Conservation (phyloP, 306 rosid species). For the Senna siamea region DNA sequence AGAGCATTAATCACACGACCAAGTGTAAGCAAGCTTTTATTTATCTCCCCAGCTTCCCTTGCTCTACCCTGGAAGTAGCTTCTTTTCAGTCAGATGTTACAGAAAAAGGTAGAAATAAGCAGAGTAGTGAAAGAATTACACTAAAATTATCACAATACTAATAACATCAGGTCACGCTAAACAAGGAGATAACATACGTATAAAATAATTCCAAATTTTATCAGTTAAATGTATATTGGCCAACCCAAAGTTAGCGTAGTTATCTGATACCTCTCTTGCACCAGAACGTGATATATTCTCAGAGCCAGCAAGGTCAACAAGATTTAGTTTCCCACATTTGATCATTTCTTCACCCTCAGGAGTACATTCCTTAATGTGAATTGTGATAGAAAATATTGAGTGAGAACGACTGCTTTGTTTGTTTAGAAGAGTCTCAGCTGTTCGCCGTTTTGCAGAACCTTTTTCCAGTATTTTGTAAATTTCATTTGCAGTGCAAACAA, state of each 20-base stretch:
- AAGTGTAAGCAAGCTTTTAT: conserved; percentile 96
- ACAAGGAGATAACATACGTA: conserved; percentile 12
- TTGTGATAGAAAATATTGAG: conserved; percentile 98
- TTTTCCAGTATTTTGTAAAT: conserved; percentile 96
- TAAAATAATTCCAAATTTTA: conserved; percentile 33
- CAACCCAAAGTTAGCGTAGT: conserved; percentile 29
- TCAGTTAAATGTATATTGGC: conserved; percentile 15
- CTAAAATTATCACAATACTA: conserved; percentile 4
- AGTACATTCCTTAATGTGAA: conserved; percentile 96
- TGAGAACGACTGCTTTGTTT: conserved; percentile 99
- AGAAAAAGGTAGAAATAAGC: conserved; percentile 22
- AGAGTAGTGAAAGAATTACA: not conserved
- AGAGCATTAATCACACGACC: conserved; percentile 97
- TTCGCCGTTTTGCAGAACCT: conserved; percentile 98
- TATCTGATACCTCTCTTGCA: conserved; percentile 86
- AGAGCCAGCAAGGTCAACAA: conserved; percentile 98
- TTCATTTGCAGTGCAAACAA: conserved; percentile 96
- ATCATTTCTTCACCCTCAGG: conserved; percentile 99
- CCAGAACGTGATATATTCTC: conserved; percentile 99
- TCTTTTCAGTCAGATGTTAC: conserved; percentile 19
- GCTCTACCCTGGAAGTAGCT: conserved; percentile 92
- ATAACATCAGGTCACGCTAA: conserved; percentile 16
- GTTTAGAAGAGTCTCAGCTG: conserved; percentile 99
- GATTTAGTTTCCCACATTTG: conserved; percentile 96
- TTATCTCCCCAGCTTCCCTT: conserved; percentile 99